Percentiles rank a stretch among this genome's conserved stretches.
Evolutionary conservation across 176 grass and related monocot genomes (phyloP).

Genomic region (Aegilops sharonensis): DNA sequence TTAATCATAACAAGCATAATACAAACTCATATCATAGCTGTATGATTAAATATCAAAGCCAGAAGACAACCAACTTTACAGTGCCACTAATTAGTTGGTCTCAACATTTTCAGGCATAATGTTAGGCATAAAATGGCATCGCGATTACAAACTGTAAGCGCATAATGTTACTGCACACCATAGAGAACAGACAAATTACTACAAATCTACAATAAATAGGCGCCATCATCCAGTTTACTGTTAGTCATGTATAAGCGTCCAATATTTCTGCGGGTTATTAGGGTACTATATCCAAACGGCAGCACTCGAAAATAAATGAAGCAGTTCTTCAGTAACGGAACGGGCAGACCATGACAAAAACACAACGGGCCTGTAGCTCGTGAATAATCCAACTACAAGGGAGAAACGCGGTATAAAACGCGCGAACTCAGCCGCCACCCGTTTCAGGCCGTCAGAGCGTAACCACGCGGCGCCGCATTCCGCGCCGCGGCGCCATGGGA

Average conservation of each 20-base stretch:
- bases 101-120: not conserved
- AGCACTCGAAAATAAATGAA: not conserved
- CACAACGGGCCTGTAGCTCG: not conserved
- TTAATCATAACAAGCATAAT: not conserved
- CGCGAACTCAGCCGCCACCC: not conserved
- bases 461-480: not conserved
- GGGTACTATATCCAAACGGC: not conserved
- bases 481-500: not conserved
- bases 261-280: not conserved
- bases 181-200: not conserved
- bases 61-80: not conserved
- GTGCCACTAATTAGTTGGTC: not conserved
- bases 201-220: not conserved
- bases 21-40: not conserved
- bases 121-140: not conserved
- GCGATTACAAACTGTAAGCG: not conserved
- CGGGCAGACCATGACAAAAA: not conserved
- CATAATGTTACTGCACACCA: not conserved
- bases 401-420: not conserved
- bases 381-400: not conserved
- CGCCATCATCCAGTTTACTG: not conserved
- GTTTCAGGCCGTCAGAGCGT: not conserved
- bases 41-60: not conserved
- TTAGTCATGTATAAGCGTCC: not conserved
- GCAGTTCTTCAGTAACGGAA: not conserved